These are phyloP conservation scores for Moricandia moricandioides DNA, from an alignment of 345 rosid species.

Conservation along the genomic window DNA sequence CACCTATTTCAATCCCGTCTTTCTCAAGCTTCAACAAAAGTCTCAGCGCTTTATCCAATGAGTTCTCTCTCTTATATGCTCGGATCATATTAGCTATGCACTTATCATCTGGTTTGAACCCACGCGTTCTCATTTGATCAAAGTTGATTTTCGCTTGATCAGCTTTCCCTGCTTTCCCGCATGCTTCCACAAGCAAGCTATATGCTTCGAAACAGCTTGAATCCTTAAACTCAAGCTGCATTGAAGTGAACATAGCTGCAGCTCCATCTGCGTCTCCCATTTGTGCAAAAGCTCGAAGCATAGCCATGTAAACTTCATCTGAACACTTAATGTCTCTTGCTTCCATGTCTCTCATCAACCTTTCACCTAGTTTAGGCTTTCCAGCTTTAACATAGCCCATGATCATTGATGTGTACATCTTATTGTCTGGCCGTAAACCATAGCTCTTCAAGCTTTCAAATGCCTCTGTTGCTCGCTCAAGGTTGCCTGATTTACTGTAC, in stretches of 20 bases:
- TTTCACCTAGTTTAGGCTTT: slow-evolving; percentile 46
- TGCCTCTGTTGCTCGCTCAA: slow-evolving; percentile 63
- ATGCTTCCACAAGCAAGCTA: slow-evolving; percentile 62
- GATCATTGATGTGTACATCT: slow-evolving; percentile 68
- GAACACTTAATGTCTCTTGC: slow-evolving; percentile 47
- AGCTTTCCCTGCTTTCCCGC: slow-evolving; percentile 44
- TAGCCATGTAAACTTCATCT: slow-evolving; percentile 59
- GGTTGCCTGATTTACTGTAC: slow-evolving; percentile 71
- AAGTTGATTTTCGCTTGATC: slow-evolving; percentile 61
- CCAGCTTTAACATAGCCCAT: slow-evolving; percentile 68
- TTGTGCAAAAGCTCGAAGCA: slow-evolving; percentile 64
- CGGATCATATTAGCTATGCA: slow-evolving; percentile 56
- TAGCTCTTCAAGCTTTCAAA: slow-evolving; percentile 55
- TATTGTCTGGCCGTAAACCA: slow-evolving; percentile 63
- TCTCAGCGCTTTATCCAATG: slow-evolving; percentile 66
- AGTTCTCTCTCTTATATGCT: slow-evolving; percentile 61
- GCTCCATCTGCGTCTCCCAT: slow-evolving; percentile 50
- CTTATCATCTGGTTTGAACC: slow-evolving; percentile 63
- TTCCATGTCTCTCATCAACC: slow-evolving; percentile 57
- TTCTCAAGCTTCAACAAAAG: slow-evolving; percentile 73
- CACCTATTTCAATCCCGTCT: slow-evolving; percentile 76
- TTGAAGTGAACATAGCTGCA: slow-evolving; percentile 40
- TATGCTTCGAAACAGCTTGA: slow-evolving; percentile 48
- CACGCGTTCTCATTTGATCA: slow-evolving; percentile 55
- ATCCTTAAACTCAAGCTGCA: slow-evolving; percentile 42